Percentiles rank a stretch among this genome's conserved stretches.
Evolutionary conservation across 2,329 filamentous ascomycete genomes (phyloP).

Genomic region (Colletotrichum tamarilloi): DNA sequence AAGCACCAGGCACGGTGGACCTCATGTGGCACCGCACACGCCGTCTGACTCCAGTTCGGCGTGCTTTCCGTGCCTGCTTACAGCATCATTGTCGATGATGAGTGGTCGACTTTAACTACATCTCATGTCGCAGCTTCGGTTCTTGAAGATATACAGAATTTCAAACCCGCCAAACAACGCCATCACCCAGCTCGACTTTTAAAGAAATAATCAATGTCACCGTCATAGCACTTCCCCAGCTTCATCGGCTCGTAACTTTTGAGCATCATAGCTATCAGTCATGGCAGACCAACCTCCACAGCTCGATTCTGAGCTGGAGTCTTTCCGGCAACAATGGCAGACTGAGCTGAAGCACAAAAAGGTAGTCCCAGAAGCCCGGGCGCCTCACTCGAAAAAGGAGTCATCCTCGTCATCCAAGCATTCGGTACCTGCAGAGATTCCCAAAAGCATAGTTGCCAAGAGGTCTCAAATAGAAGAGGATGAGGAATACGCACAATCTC

Average conservation of each 20-base stretch:
- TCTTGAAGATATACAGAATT: neutral
- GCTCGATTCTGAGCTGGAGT: constrained; percentile 79
- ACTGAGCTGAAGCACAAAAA: constrained; percentile 74
- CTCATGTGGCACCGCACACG: constrained; percentile 14
- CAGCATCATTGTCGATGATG: constrained; percentile 28
- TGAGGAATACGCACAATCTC: constrained; percentile 47
- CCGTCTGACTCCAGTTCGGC: constrained; percentile 33
- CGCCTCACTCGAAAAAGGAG: constrained; percentile 36
- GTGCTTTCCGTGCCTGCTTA: constrained; percentile 22
- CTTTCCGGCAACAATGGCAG: constrained; percentile 87
- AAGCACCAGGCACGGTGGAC: constrained; percentile 23
- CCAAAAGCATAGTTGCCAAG: constrained; percentile 10
- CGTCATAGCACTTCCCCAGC: neutral
- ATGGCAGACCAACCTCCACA: constrained; percentile 42
- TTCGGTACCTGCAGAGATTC: constrained; percentile 39
- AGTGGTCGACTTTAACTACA: constrained; percentile 31
- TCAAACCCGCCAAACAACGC: neutral
- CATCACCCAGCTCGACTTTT: no score
- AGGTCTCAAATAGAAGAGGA: constrained; percentile 46
- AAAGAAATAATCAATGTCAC: neutral
- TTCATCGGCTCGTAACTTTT: neutral
- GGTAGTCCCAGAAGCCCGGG: constrained; percentile 23
- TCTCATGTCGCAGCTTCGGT: constrained; percentile 1
- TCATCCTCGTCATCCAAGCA: constrained; percentile 41
- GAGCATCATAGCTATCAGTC: neutral